These are phyloP conservation scores for Cordyceps militaris DNA, from an alignment of 2,329 filamentous ascomycete genomes.

Conservation along the genomic window DNA sequence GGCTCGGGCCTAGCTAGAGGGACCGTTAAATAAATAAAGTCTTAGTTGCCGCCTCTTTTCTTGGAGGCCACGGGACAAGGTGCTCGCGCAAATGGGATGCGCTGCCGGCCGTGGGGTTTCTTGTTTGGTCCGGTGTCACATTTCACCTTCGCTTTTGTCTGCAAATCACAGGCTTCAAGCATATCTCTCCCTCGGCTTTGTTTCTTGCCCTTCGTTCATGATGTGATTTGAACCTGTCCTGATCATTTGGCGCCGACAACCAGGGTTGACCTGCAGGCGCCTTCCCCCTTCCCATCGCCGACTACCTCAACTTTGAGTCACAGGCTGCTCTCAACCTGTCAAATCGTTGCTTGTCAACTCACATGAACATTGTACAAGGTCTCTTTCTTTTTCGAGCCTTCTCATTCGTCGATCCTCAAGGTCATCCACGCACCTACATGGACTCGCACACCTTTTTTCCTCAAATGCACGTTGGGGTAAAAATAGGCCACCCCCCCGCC, in stretches of 20 bases:
- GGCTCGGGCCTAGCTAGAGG: not conserved
- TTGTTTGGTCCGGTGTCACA: not conserved
- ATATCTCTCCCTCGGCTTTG: not conserved
- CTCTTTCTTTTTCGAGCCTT: not conserved
- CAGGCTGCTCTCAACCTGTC: constrained; percentile 3
- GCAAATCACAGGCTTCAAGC: not conserved
- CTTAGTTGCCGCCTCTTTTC: not conserved
- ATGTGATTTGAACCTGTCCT: not conserved
- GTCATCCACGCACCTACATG: not conserved
- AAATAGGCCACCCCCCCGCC: not conserved
- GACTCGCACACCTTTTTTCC: not conserved
- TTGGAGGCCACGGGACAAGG: not conserved
- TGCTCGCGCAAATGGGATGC: not conserved
- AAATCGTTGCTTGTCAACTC: not conserved
- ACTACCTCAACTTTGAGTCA: not conserved
- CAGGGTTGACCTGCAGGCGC: not conserved
- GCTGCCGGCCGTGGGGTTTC: not conserved
- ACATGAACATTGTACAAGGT: not conserved
- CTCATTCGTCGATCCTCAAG: not conserved
- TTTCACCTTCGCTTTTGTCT: not conserved
- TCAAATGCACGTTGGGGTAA: not conserved
- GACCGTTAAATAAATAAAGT: too few species aligned
- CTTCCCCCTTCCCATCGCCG: not conserved
- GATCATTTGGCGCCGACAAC: not conserved
- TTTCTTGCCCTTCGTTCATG: not conserved